Base-by-base conservation (phyloP, 2,329 filamentous ascomycete genomes). In the Sporothrix phasma region DNA sequence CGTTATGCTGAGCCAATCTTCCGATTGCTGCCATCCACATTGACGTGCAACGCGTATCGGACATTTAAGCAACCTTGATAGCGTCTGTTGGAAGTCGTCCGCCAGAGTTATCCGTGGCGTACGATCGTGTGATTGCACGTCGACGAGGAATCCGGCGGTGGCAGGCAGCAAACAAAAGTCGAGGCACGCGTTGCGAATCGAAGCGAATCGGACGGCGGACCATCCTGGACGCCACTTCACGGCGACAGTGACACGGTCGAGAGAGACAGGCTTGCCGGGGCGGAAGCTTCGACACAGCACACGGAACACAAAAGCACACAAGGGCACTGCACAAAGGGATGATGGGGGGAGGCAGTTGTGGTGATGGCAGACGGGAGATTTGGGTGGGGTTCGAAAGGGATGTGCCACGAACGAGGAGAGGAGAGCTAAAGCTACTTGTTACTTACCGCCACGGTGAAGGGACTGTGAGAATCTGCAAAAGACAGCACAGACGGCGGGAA, bases 371-470 rank as follows among this genome's bases (percentile, higher is more conserved):
- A 10, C 19, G 53, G 56, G 60, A 59, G 34, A 62, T 59, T 53
- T 54, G 60, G 54, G 64, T 63, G 64, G 61, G 43, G 58, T 60
- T 65, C 39, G 13, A 47, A 53, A 59, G 46, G 61, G 53, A 46
- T 58, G 15, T 58, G n/a, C n/a, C n/a, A n/a, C n/a, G 51, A 39
- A 45, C 17, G 45, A 39, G 54, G n/a, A n/a, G n/a, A n/a, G n/a
- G n/a, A n/a, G n/a, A n/a, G n/a, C n/a, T n/a, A n/a, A n/a, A 22
- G 45, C 19, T 41, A 5, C 7, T 43, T 17, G 13, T 37, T 43
- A 63, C 82, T 82, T 84, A 84, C 81, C 79, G 77, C 76, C 76
- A 79, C 75, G 74, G 45, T 56, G 74, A 79, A 72, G 72, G 66
- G 34, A 29, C 54, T 53, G 29, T 26, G 7, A 19, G 64, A 75